A percentile compares a stretch with the other conserved stretches of the same genome.
phyloP scores from a whole-genome alignment of 148 eudicot genomes.

The Cornus suecica region DNA sequence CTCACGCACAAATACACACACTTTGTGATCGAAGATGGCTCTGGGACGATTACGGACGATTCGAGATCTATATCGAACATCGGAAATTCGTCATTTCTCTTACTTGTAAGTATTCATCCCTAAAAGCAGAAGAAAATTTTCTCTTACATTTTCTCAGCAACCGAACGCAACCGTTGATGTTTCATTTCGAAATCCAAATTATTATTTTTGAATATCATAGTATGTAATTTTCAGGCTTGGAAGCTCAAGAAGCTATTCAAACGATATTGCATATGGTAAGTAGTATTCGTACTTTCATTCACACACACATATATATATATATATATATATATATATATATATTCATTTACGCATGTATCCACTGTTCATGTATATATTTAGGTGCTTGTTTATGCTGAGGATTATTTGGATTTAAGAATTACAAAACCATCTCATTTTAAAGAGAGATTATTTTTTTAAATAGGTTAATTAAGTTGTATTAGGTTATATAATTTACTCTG shows the following conservation, averaged over 20 bases:
- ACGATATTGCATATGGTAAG: slow-evolving; percentile 23
- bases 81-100: slow-evolving; percentile 11
- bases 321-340: background rate
- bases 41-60: slow-evolving; percentile 15
- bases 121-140: background rate
- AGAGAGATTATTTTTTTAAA: background rate
- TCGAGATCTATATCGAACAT: slow-evolving; percentile 14
- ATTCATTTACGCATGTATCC: too few species aligned
- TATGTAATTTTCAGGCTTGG: slow-evolving; percentile 34
- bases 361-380: too few species aligned
- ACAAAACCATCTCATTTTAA: background rate
- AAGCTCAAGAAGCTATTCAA: slow-evolving; percentile 43
- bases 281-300: background rate
- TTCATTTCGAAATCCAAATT: background rate
- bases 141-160: background rate
- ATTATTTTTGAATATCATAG: background rate
- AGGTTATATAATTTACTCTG: too few species aligned
- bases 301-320: background rate
- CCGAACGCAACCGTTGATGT: background rate
- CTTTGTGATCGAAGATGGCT: slow-evolving; percentile 13
- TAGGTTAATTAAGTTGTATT: background rate
- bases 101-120: slow-evolving; percentile 19
- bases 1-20: too few species aligned
- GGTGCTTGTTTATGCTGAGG: background rate
- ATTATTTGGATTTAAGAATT: background rate